Percentiles rank a stretch among this genome's conserved stretches.
These are phyloP conservation scores for Tolypocladium tropicale DNA, from an alignment of 2,329 filamentous ascomycete species.

Conservation along the genomic window DNA sequence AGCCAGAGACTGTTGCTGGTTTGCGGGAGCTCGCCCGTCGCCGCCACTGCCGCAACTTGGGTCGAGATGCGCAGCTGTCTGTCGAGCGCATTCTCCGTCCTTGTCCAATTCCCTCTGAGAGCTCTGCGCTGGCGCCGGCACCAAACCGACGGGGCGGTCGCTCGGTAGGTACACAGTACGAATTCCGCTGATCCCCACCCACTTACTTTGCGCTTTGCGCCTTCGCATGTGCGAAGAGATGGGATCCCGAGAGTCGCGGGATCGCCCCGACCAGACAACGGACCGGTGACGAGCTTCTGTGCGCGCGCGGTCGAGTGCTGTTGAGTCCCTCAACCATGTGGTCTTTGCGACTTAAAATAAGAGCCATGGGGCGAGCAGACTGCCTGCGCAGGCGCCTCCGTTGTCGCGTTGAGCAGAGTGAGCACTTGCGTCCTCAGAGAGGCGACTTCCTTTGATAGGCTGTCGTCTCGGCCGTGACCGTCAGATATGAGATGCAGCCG, in stretches of 20 bases:
- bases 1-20: neutral
- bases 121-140: neutral
- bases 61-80: neutral
- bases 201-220: neutral
- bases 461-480: neutral
- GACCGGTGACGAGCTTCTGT: neutral
- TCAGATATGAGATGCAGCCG: neutral
- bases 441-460: neutral
- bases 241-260: neutral
- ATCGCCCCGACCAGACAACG: neutral
- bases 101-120: constrained; percentile 1
- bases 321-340: neutral
- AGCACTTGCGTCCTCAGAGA: neutral
- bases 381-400: neutral
- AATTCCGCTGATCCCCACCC: neutral
- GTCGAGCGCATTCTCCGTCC: neutral
- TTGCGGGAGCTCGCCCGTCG: neutral
- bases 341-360: neutral
- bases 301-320: neutral
- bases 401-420: neutral
- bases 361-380: neutral
- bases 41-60: neutral
- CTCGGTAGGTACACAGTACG: neutral
- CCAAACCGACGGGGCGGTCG: neutral
- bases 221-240: neutral